phyloP scores from a whole-genome alignment of 2,329 filamentous ascomycete species.

The Keithomyces neogunnii region DNA sequence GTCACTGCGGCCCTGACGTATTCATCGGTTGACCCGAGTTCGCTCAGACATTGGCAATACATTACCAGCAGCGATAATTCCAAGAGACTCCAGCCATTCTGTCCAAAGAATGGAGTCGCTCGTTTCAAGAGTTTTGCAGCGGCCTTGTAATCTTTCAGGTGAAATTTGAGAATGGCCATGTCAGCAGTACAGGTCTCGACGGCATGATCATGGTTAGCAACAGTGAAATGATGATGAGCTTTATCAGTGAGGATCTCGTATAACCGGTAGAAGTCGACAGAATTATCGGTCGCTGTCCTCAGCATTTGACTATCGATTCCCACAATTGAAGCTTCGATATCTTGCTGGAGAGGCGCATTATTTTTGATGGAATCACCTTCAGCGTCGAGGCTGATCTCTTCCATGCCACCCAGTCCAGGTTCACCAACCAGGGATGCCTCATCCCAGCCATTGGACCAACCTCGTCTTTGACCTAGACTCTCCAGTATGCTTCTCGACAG shows the following conservation, averaged over 20 bases:
- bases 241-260: slow-evolving; percentile 77
- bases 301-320: slow-evolving; percentile 42
- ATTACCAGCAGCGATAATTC: slow-evolving; percentile 80
- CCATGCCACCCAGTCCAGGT: slow-evolving; percentile 38
- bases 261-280: slow-evolving; percentile 55
- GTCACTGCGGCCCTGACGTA: slow-evolving; percentile 70
- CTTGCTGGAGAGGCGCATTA: background rate
- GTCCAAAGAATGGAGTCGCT: slow-evolving; percentile 70
- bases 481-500: slow-evolving; percentile 75
- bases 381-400: slow-evolving; percentile 48
- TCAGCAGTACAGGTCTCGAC: slow-evolving; percentile 74
- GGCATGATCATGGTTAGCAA: slow-evolving; percentile 70
- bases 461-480: slow-evolving; percentile 58
- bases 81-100: slow-evolving; percentile 67
- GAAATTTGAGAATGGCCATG: slow-evolving; percentile 75
- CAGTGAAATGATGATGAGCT: slow-evolving; percentile 72
- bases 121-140: slow-evolving; percentile 73
- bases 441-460: slow-evolving; percentile 73
- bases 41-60: slow-evolving; percentile 74
- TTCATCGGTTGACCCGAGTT: slow-evolving; percentile 67
- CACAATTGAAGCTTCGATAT: slow-evolving; percentile 18
- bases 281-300: slow-evolving; percentile 50
- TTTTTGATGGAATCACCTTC: slow-evolving; percentile 20
- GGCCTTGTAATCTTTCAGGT: slow-evolving; percentile 61
- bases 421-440: slow-evolving; percentile 45